Evolutionary conservation across 768 basidiomycete species (phyloP).

Genomic region (Suillus hirtellus): DNA sequence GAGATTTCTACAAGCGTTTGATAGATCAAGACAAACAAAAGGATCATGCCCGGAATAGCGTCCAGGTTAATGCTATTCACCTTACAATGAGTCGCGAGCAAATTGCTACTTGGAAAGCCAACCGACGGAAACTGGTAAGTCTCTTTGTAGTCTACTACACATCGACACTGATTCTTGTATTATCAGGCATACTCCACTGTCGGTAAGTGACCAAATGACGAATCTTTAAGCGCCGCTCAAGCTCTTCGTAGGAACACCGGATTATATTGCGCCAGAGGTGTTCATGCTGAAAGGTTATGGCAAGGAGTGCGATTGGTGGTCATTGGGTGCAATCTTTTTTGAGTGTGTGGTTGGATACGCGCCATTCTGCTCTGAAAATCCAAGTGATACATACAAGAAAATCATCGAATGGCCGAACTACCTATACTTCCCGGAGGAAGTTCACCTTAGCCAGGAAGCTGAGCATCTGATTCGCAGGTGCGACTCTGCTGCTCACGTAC

Average conservation of each 20-base stretch:
- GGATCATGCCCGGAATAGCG: slow-evolving; percentile 82
- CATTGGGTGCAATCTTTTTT: slow-evolving; percentile 97
- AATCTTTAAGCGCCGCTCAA: slow-evolving; percentile 5
- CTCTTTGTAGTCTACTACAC: background rate
- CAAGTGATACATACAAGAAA: slow-evolving; percentile 97
- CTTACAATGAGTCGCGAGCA: slow-evolving; percentile 95
- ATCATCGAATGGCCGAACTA: slow-evolving; percentile 95
- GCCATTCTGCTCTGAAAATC: slow-evolving; percentile 96
- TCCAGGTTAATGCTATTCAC: slow-evolving; percentile 97
- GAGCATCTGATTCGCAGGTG: slow-evolving; percentile 88
- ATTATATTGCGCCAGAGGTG: slow-evolving; percentile 94
- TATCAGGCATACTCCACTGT: slow-evolving; percentile 90
- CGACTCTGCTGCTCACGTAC: slow-evolving; percentile 22
- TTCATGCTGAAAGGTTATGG: slow-evolving; percentile 97
- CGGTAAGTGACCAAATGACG: slow-evolving; percentile 33
- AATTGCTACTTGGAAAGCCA: slow-evolving; percentile 99
- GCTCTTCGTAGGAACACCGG: slow-evolving; percentile 29
- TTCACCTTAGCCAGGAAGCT: slow-evolving; percentile 88
- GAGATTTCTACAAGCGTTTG: slow-evolving; percentile 89
- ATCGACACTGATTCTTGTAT: slow-evolving; percentile 10
- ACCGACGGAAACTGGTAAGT: slow-evolving; percentile 87
- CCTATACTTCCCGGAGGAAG: slow-evolving; percentile 92
- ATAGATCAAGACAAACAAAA: slow-evolving; percentile 74
- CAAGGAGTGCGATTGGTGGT: slow-evolving; percentile 99
- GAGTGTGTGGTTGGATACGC: slow-evolving; percentile 98